A percentile compares a stretch with the other conserved stretches of the same genome.
Conservation (phyloP, 1,139 yeast species). For the Taphrina flavorubra region DNA sequence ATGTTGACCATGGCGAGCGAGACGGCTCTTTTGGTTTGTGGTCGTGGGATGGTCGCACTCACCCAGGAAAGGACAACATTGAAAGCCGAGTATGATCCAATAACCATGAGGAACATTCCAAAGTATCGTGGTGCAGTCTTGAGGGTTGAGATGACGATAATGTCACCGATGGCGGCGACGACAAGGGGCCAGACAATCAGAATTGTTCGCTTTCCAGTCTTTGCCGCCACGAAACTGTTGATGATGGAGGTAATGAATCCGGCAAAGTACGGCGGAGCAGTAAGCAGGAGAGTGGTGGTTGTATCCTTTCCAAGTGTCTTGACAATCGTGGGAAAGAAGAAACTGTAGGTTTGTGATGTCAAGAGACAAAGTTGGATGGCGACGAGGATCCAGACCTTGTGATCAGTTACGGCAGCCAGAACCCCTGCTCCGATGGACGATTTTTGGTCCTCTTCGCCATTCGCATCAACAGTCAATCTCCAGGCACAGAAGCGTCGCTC, state of each 20-base stretch:
- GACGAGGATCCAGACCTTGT: slow-evolving; percentile 22
- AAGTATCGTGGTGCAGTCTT: slow-evolving; percentile 54
- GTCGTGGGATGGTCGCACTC: slow-evolving; percentile 56
- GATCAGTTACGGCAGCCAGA: slow-evolving; percentile 24
- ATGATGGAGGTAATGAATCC: slow-evolving; percentile 51
- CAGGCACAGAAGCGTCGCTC: slow-evolving; percentile 25
- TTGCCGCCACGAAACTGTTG: slow-evolving; percentile 52
- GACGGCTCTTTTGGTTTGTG: slow-evolving; percentile 60
- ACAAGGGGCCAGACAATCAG: slow-evolving; percentile 50
- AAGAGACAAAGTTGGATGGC: slow-evolving; percentile 32
- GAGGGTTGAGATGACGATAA: slow-evolving; percentile 49
- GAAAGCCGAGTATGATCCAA: slow-evolving; percentile 53
- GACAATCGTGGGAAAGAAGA: slow-evolving; percentile 52
- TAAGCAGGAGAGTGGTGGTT: slow-evolving; percentile 60
- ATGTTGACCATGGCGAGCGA: slow-evolving; percentile 47
- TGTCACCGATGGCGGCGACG: slow-evolving; percentile 52
- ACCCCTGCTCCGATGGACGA: slow-evolving; percentile 24
- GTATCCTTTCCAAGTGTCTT: slow-evolving; percentile 61
- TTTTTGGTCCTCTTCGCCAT: slow-evolving; percentile 19
- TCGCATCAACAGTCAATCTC: slow-evolving; percentile 53
- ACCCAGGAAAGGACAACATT: slow-evolving; percentile 55
- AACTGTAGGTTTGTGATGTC: slow-evolving; percentile 46
- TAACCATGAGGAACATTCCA: slow-evolving; percentile 52
- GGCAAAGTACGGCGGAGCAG: slow-evolving; percentile 62
- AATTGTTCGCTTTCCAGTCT: slow-evolving; percentile 52